Base-by-base conservation (phyloP, 2,329 filamentous ascomycete species). In the Penicillium sp. region DNA sequence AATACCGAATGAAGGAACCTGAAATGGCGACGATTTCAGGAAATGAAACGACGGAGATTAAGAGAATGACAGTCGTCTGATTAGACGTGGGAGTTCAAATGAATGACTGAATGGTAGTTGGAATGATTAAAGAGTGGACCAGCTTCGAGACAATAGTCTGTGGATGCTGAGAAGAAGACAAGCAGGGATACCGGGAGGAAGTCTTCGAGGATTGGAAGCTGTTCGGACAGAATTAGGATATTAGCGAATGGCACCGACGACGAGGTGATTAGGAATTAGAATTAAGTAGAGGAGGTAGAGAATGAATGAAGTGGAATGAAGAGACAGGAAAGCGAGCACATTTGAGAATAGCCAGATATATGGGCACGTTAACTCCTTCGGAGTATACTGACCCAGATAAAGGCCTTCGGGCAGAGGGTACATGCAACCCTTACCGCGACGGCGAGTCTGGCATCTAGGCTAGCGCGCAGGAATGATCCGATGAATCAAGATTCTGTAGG, bases 91-190 rank as follows among this genome's bases (percentile, higher is more conserved):
- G 33, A 61, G 26, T 49, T 55, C 51, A 58, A 72, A 72, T 70
- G 77, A 83, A 81, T 71, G 82, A 85, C 73, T 75, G 82, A 77
- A 77, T 45, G 79, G 78, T 83, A 83, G 81, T 83, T 83, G 79
- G 80, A 72, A 53, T 69, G 72, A 77, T 75, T 77, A 76, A 80
- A 72, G 71, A 74, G 69, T 70, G 75, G 65, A 70, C 67, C 74
- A 74, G 72, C 66, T 67, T 65, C 53, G 54, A 70, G 73, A 73
- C 62, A 63, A 75, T 73, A 76, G 71, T 71, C 71, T 37, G 65
- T n/a, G 59, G 59, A 67, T 69, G 69, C 68, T 69, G 70, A 63
- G 63, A 58, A 62, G 49, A 37, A 45, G 51, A 49, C 40, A 62
- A 60, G 59, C 57, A 65, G 59, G 62, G 61, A 60, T 67, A 62